phyloP scores from a whole-genome alignment of 2,329 filamentous ascomycete species.

The Phoma sp. region DNA sequence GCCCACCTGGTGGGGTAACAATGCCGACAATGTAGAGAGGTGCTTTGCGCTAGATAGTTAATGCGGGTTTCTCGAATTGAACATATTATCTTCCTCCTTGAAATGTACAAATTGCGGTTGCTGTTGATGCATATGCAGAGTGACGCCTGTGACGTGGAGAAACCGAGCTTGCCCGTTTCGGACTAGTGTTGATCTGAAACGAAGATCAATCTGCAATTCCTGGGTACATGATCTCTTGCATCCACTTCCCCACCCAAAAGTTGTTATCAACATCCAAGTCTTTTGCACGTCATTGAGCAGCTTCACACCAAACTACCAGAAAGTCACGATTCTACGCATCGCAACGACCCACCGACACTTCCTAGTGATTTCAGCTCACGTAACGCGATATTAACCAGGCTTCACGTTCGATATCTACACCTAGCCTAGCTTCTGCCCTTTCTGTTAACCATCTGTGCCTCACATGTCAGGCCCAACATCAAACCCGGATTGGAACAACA shows the following conservation, averaged over 20 bases:
- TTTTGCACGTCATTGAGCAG: not conserved
- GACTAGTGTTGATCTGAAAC: constrained; percentile 12
- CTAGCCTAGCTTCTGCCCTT: not conserved
- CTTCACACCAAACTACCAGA: not conserved
- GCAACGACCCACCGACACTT: not conserved
- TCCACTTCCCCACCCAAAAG: constrained; percentile 4
- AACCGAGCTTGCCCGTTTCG: not conserved
- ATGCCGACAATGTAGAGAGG: constrained; percentile 61
- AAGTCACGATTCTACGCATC: no score
- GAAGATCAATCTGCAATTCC: constrained; percentile 9
- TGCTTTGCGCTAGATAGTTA: constrained; percentile 60
- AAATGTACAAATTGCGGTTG: not conserved
- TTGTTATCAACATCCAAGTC: not conserved
- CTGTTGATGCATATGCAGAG: not conserved
- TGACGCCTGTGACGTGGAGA: constrained; percentile 12
- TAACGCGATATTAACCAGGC: not conserved
- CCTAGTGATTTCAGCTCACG: not conserved
- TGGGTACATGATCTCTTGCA: constrained; percentile 8
- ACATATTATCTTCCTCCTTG: no score
- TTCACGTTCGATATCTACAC: not conserved
- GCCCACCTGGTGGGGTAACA: constrained; percentile 71
- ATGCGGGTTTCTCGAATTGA: no score
- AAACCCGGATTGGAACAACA: constrained; percentile 32
- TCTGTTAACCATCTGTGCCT: constrained; percentile 6
- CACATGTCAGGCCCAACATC: constrained; percentile 39